Conservation (phyloP, 2,329 filamentous ascomycete genomes). For the Epicoccum sorghinum region DNA sequence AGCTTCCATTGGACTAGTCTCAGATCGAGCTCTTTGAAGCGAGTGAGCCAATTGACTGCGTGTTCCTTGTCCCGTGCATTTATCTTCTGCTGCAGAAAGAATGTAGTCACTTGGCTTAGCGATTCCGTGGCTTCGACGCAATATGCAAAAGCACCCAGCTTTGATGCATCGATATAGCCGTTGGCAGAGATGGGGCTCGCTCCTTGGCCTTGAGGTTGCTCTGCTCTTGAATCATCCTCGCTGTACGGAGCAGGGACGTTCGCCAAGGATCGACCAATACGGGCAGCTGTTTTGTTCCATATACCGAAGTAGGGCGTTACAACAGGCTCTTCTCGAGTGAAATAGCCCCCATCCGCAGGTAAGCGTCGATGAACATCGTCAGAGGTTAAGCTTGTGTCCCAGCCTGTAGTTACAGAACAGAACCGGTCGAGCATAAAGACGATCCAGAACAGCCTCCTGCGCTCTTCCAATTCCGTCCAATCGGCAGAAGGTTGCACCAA, state of each 20-base stretch:
- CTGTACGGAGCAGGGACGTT: conserved; percentile 44
- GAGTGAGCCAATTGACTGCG: conserved; percentile 42
- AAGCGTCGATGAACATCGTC: conserved; percentile 43
- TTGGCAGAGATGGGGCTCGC: conserved; percentile 40
- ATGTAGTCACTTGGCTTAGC: conserved; percentile 43
- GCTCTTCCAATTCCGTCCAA: conserved; percentile 43
- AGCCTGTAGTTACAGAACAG: conserved; percentile 41
- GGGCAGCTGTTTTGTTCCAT: conserved; percentile 44
- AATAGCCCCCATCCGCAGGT: conserved; percentile 43
- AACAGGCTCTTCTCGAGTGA: conserved; percentile 42
- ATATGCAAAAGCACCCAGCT: conserved; percentile 44
- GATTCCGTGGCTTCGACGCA: conserved; percentile 44
- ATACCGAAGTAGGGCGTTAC: conserved; percentile 44
- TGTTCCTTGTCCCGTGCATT: conserved; percentile 46
- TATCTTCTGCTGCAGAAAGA: conserved; percentile 42
- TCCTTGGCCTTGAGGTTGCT: conserved; percentile 32
- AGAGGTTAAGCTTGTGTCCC: conserved; percentile 43
- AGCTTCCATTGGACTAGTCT: conserved; percentile 44
- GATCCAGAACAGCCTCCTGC: conserved; percentile 41
- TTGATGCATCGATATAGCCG: conserved; percentile 43
- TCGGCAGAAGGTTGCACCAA: conserved; percentile 33
- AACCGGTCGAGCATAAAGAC: conserved; percentile 44
- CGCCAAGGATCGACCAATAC: conserved; percentile 40
- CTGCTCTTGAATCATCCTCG: conserved; percentile 36
- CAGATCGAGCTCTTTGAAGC: conserved; percentile 44